Evolutionary conservation across 441 rosid species (phyloP), one percentile per base, ranked within the genome.

Genomic region (Flueggea neowawraea): DNA sequence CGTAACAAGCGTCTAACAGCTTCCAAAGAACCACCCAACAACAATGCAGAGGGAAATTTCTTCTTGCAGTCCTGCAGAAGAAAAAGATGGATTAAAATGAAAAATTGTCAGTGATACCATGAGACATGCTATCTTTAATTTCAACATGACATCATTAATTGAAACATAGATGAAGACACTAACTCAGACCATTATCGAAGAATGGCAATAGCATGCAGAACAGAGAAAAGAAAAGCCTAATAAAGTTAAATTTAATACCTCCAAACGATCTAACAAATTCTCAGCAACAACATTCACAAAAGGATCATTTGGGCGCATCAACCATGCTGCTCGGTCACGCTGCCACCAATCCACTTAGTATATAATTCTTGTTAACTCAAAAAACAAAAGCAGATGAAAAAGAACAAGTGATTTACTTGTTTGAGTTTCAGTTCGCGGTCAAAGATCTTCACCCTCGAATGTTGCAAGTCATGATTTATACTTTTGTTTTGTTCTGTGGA

Each of bases 251-350:
- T 22, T 43, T 12, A n/a, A 0, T 68, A 89, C 99, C 97, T 91
- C 90, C 78, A 95, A 73, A 59, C 98, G 97, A 73, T 95, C 99
- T 69, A 89, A 63, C 0, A 95, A 71, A 78, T 91, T 91, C 64
- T 91, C 97, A 8, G 99, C 98, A 70, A 91, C 99, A 58, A 96
- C 86, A 58, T 89, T 86, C n/a, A 87, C 70, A 65, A 91, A 84
- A 14, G 85, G 71, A 72, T 95, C 95, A 53, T 76, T 70, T 16
- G 87, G 72, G 32, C 79, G 77, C 87, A 75, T 81, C 67, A 88
- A 75, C 98, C 99, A 95, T 13, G 99, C 96, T 47, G 99, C 95
- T 75, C 99, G 84, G 57, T 91, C 99, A 57, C 99, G 96, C 98
- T 90, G 80, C 79, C 72, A 63, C 57, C 62, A 60, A 55, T 61